A percentile compares a stretch with the other conserved stretches of the same genome.
Conservation (phyloP, 2,329 filamentous ascomycete species). For the Leptographium lundbergii region DNA sequence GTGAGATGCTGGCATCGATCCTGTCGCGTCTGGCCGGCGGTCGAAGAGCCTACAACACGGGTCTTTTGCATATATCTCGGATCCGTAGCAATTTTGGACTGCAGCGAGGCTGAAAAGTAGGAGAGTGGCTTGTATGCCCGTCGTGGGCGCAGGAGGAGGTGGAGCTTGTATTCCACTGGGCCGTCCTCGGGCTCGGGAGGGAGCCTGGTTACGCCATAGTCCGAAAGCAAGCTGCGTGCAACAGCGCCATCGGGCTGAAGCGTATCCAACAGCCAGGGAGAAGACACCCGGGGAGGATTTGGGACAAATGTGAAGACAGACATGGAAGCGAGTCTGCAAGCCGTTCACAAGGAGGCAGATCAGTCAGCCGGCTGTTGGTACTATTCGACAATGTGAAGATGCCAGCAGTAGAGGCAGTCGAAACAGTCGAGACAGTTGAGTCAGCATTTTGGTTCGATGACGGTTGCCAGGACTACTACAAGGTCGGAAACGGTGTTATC, state of each 20-base stretch:
- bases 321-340: conserved; percentile 28
- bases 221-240: conserved; percentile 32
- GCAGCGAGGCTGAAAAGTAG: conserved; percentile 19
- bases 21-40: conserved; percentile 54
- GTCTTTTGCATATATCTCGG: conserved; percentile 16
- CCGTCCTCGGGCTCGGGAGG: conserved; percentile 88
- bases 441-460: conserved; percentile 9
- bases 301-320: conserved; percentile 94
- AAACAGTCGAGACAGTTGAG: conserved; percentile 3
- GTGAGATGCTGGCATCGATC: conserved; percentile 82
- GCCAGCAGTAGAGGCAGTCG: background rate
- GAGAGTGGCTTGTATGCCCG: conserved; percentile 61
- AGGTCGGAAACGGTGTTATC: background rate
- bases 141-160: conserved; percentile 69
- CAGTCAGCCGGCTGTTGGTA: background rate
- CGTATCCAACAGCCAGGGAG: conserved; percentile 59
- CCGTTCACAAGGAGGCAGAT: background rate
- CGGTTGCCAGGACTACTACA: background rate
- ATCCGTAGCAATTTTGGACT: conserved; percentile 16
- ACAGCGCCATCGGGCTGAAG: conserved; percentile 1
- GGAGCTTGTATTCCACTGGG: conserved; percentile 92
- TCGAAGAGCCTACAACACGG: conserved; percentile 11
- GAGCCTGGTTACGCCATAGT: conserved; percentile 60
- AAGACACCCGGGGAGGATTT: conserved; percentile 75
- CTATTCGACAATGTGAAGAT: conserved; percentile 2